Conservation (phyloP, 306 rosid genomes). For the Pterocarpus santalinus region DNA sequence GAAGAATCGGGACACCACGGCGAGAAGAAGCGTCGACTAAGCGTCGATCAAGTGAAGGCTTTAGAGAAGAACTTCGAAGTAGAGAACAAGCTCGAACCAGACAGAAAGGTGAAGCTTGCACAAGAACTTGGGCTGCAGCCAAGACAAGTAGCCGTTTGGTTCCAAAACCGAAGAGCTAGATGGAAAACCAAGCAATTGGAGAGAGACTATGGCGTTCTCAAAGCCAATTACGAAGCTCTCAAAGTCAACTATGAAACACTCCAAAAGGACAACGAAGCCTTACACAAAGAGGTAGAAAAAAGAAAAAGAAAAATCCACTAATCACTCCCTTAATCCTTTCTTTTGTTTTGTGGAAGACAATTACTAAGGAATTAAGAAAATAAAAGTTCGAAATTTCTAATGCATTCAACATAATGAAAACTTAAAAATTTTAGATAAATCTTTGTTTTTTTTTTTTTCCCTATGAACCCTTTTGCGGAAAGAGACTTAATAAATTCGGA, state of each 20-base stretch:
- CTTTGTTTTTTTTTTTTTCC: no score
- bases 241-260: conserved; percentile 64
- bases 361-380: no score
- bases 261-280: conserved; percentile 75
- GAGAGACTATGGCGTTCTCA: conserved; percentile 85
- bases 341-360: no score
- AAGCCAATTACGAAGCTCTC: conserved; percentile 72
- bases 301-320: not conserved
- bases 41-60: conserved; percentile 91
- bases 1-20: conserved; percentile 71
- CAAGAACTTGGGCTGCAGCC: conserved; percentile 95
- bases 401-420: no score
- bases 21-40: conserved; percentile 86
- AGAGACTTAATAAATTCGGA: not conserved
- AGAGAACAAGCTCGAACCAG: conserved; percentile 97
- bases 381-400: no score
- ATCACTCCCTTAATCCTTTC: no score
- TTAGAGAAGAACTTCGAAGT: conserved; percentile 96
- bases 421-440: no score
- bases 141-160: conserved; percentile 96
- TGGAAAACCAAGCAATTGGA: conserved; percentile 98
- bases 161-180: conserved; percentile 98
- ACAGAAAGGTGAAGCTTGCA: conserved; percentile 84
- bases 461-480: not conserved
- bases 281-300: conserved; percentile 68